Evolutionary conservation across 1,284 basidiomycete species (phyloP).

Genomic region (Kalmanozyma brasiliensis): DNA sequence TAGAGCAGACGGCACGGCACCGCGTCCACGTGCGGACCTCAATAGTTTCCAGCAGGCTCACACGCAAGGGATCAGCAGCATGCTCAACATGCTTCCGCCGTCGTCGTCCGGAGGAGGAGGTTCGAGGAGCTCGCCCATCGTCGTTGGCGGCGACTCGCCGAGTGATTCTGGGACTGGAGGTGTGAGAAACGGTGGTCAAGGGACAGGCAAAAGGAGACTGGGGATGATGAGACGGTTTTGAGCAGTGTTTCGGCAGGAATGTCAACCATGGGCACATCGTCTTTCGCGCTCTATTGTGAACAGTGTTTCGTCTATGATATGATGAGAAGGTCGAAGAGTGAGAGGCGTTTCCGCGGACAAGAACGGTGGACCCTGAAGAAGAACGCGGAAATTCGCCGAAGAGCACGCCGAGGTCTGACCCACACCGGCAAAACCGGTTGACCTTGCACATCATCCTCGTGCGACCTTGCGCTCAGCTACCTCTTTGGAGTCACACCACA

Average conservation of each 20-base stretch:
- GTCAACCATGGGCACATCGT: too few species aligned
- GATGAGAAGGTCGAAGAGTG: not conserved
- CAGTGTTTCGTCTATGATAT: not conserved
- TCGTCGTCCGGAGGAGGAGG: conserved; percentile 8
- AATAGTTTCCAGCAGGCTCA: conserved; percentile 51
- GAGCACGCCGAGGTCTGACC: conserved; percentile 1
- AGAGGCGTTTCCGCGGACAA: not conserved
- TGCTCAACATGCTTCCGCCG: conserved; percentile 28
- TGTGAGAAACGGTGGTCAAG: not conserved
- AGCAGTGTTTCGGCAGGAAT: too few species aligned
- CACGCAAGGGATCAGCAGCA: conserved; percentile 23
- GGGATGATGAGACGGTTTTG: conserved; percentile 34
- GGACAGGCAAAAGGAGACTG: conserved; percentile 19
- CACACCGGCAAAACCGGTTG: not conserved
- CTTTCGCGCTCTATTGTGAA: too few species aligned
- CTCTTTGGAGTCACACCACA: not conserved
- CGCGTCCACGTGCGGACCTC: conserved; percentile 39
- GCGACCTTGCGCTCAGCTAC: not conserved
- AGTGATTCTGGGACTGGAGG: not conserved
- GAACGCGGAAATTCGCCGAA: conserved; percentile 27
- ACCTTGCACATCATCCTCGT: too few species aligned
- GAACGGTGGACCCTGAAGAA: conserved; percentile 3
- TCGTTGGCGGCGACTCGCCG: conserved; percentile 2
- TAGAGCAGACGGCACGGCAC: conserved; percentile 26
- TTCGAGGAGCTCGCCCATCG: conserved; percentile 29